Conservation (phyloP, 1,139 yeast genomes). For the Protomyces lactucae-debilis region DNA sequence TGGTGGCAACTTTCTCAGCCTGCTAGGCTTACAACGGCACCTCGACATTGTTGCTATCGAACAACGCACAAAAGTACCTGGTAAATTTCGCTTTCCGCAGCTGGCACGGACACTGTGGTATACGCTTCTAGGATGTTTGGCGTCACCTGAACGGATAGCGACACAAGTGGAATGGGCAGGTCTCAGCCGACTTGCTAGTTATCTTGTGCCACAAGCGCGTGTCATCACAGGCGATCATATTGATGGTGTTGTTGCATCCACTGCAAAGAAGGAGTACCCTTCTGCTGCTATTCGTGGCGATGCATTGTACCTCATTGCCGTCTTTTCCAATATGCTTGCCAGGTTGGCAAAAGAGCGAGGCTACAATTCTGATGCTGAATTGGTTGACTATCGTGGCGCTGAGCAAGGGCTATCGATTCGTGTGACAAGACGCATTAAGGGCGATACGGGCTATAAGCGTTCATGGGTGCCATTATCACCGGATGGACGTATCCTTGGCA, state of each 20-base stretch:
- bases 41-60: slow-evolving; percentile 60
- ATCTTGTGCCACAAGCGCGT: background rate
- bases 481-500: background rate
- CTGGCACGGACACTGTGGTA: slow-evolving; percentile 70
- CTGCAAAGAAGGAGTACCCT: background rate
- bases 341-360: background rate
- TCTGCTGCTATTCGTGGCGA: background rate
- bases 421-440: background rate
- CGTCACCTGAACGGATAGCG: background rate
- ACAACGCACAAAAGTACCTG: slow-evolving; percentile 63
- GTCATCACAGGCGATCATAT: background rate
- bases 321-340: background rate
- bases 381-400: background rate
- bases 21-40: slow-evolving; percentile 59
- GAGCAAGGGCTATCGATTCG: background rate
- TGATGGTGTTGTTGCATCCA: background rate
- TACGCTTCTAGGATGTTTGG: slow-evolving; percentile 37
- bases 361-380: background rate
- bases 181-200: background rate
- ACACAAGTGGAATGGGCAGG: background rate
- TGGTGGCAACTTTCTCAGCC: slow-evolving; percentile 80
- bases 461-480: background rate
- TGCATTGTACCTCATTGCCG: background rate
- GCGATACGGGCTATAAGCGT: background rate
- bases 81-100: slow-evolving; percentile 70